Conservation (phyloP, 495 filamentous ascomycete species). For the Hypomontagnella submonticulosa region DNA sequence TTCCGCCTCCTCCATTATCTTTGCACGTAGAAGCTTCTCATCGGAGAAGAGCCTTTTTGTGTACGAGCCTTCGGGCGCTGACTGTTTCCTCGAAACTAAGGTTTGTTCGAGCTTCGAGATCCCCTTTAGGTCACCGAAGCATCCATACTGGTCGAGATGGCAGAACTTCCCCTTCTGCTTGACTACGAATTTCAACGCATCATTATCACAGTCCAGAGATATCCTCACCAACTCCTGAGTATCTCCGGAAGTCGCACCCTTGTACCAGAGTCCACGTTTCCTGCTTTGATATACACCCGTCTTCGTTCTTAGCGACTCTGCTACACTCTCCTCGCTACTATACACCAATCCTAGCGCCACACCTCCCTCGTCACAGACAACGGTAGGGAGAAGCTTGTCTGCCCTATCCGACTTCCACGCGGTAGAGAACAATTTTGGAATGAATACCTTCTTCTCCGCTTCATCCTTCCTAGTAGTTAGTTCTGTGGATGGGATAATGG, state of each 20-base stretch:
- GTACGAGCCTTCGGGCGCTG: slow-evolving; percentile 89
- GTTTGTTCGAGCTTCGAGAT: slow-evolving; percentile 87
- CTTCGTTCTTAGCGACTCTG: slow-evolving; percentile 85
- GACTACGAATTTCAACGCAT: slow-evolving; percentile 89
- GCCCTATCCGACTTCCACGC: slow-evolving; percentile 79
- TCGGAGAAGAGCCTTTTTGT: slow-evolving; percentile 93
- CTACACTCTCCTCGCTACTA: slow-evolving; percentile 89
- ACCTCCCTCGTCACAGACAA: slow-evolving; percentile 90
- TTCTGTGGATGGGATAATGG: slow-evolving; percentile 75
- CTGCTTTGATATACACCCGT: slow-evolving; percentile 95
- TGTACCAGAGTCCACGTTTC: slow-evolving; percentile 95
- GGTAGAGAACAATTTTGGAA: slow-evolving; percentile 74
- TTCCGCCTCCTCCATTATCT: slow-evolving; percentile 98
- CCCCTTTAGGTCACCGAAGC: slow-evolving; percentile 86
- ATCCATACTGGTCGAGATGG: slow-evolving; percentile 89
- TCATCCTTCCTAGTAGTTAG: slow-evolving; percentile 73
- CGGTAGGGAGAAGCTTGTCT: slow-evolving; percentile 87
- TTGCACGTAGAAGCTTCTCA: slow-evolving; percentile 85
- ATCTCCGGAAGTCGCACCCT: slow-evolving; percentile 93
- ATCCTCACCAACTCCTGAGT: slow-evolving; percentile 88
- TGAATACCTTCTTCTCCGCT: slow-evolving; percentile 66
- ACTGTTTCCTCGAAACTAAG: slow-evolving; percentile 77
- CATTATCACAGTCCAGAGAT: slow-evolving; percentile 89
- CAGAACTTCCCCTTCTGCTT: slow-evolving; percentile 94
- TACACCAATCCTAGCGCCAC: slow-evolving; percentile 89